Conservation (phyloP, 371 early-diverging fungal species). For the Mucor velutinosus region DNA sequence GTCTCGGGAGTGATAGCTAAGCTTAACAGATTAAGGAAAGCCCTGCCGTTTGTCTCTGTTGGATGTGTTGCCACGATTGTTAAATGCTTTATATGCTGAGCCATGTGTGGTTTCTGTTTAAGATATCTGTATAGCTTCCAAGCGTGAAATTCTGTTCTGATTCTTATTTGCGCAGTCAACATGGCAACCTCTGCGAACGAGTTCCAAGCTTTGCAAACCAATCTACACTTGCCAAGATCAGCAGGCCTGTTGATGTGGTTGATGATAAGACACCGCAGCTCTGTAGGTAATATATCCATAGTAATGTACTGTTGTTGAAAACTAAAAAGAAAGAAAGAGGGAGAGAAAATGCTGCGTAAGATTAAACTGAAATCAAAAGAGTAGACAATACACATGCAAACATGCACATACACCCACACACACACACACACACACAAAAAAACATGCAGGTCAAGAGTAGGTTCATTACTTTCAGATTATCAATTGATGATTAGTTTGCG, state of each 20-base stretch:
- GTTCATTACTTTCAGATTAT: too few species aligned
- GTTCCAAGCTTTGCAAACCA: background rate
- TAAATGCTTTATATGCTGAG: background rate
- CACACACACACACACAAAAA: too few species aligned
- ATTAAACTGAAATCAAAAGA: too few species aligned
- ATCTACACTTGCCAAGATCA: background rate
- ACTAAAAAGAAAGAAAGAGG: background rate
- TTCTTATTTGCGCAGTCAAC: background rate
- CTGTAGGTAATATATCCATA: background rate
- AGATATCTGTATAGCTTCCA: background rate
- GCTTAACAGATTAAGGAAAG: background rate
- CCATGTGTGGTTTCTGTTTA: background rate
- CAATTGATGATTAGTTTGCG: too few species aligned
- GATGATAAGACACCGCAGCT: background rate
- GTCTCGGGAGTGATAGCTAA: background rate
- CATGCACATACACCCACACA: too few species aligned
- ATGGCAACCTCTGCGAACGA: background rate
- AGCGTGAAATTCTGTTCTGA: conserved; percentile 2
- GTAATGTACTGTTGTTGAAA: background rate
- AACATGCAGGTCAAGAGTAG: too few species aligned
- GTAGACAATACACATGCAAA: too few species aligned
- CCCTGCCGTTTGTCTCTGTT: background rate
- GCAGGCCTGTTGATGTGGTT: background rate
- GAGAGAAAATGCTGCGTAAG: background rate
- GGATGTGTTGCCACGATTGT: background rate